Conservation (phyloP, 371 early-diverging fungal genomes). For the Apophysomyces ossiformis region DNA sequence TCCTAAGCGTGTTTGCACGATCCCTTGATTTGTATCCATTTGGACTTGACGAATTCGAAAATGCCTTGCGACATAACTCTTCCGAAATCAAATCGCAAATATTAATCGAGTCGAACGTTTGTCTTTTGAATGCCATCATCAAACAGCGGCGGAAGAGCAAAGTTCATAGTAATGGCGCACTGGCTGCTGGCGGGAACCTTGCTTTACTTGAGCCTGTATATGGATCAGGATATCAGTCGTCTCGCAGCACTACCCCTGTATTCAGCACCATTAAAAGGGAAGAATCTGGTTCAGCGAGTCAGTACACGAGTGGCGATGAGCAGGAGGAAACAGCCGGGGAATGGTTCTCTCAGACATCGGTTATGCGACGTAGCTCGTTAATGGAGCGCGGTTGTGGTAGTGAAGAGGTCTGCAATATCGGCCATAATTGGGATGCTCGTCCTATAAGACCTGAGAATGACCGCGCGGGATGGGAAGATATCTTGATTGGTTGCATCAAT, state of each 20-base stretch:
- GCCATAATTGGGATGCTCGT: constrained; percentile 40
- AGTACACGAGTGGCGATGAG: constrained; percentile 8
- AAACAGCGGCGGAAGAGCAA: constrained; percentile 29
- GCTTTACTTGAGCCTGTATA: constrained; percentile 18
- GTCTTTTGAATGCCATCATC: constrained; percentile 49
- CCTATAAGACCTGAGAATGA: constrained; percentile 37
- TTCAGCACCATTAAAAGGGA: not conserved
- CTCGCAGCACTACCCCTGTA: constrained; percentile 9
- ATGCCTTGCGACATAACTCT: constrained; percentile 33
- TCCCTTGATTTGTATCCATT: constrained; percentile 46
- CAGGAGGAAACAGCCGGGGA: not conserved
- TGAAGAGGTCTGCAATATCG: constrained; percentile 27
- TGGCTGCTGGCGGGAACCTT: constrained; percentile 2
- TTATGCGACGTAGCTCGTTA: constrained; percentile 9
- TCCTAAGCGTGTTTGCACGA: constrained; percentile 46
- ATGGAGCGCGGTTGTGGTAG: constrained; percentile 41
- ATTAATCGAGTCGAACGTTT: constrained; percentile 41
- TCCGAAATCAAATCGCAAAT: constrained; percentile 27
- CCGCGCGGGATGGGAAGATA: constrained; percentile 52
- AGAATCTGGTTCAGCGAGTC: not conserved
- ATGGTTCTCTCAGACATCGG: constrained; percentile 18
- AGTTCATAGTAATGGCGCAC: not conserved
- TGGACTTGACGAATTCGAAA: constrained; percentile 51
- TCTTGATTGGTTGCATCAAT: constrained; percentile 51
- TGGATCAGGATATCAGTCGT: constrained; percentile 32